Evolutionary conservation across 495 filamentous ascomycete genomes (phyloP), one percentile per base, ranked within the genome.

Genomic region (Xylaria curta): DNA sequence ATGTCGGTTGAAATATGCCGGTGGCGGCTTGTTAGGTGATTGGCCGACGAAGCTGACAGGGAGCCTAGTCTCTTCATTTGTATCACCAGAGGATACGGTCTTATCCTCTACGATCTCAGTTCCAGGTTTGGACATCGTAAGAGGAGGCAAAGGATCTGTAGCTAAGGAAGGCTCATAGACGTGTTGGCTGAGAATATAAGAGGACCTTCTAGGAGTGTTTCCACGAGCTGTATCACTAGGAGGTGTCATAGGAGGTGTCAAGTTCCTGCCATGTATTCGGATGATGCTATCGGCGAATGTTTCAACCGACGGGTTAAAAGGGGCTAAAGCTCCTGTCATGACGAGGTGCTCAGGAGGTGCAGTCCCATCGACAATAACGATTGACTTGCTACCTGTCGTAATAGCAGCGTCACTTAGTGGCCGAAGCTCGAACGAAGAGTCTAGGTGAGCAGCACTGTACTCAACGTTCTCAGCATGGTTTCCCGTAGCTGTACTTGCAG

Each of bases 301-400:
- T 62, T 85, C 86, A n/a, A 84, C 76, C 1, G 86, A 87, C 21
- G 76, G 78, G 73, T 84, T 85, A 21, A 62, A 42, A 8, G 33
- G 64, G 33, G 44, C 75, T 13, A 88, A 73, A 3, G 83, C 84
- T 9, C 85, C 82, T 2, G 83, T 82, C 85, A 88, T 87, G 28
- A 65, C 60, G 1, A 84, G 83, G 21, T 79, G 80, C 31, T 81
- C 82, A 15, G 72, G 78, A 36, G 81, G 78, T 24, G 85, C 69
- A 4, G 90, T 91, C 66, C 91, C 91, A 76, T 97, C 92, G 19
- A 97, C 89, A 74, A 97, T 96, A 38, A 97, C 88, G 73, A 97
- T 96, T 0, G 94, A 97, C 72, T 92, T 88, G 80, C 93, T 97
- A 8, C 93, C 93, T 47, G 84, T 86, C 0, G 93, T 95, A 42